Evolutionary conservation across 2,329 filamentous ascomycete genomes (phyloP).

Genomic region (Ophiocordyceps robertsii): DNA sequence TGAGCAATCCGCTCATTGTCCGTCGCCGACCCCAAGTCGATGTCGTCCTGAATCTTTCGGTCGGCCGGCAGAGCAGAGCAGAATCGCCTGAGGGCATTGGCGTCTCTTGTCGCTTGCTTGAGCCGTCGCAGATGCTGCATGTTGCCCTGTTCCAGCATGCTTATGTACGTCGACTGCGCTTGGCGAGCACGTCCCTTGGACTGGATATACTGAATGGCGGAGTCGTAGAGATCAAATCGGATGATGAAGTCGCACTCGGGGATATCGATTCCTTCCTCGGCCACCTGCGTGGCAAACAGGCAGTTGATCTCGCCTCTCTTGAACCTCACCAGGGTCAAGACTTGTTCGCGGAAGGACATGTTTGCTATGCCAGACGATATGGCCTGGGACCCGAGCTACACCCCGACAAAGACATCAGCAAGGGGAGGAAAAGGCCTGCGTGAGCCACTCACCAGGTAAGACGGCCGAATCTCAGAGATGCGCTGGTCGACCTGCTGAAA

Average conservation of each 20-base stretch:
- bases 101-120: conserved; percentile 45
- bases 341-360: conserved; percentile 60
- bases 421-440: neutral
- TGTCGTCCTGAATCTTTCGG: conserved; percentile 32
- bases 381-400: conserved; percentile 15
- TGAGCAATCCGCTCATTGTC: conserved; percentile 17
- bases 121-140: conserved; percentile 41
- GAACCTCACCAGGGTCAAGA: conserved; percentile 56
- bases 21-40: conserved; percentile 5
- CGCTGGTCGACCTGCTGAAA: conserved; percentile 42
- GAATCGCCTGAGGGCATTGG: conserved; percentile 56
- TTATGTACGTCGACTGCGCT: conserved; percentile 63
- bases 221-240: conserved; percentile 76
- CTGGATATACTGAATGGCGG: conserved; percentile 90
- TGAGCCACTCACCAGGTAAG: conserved; percentile 40
- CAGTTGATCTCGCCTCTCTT: conserved; percentile 46
- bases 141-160: conserved; percentile 69
- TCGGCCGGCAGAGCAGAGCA: conserved; percentile 64
- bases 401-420: neutral
- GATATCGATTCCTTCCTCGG: conserved; percentile 55
- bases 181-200: conserved; percentile 79
- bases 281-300: conserved; percentile 53
- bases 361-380: conserved; percentile 37
- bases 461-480: conserved; percentile 44
- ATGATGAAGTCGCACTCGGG: conserved; percentile 55